Percentiles rank a stretch among this genome's conserved stretches.
phyloP scores from a whole-genome alignment of 768 basidiomycete genomes.

The Suillus discolor region DNA sequence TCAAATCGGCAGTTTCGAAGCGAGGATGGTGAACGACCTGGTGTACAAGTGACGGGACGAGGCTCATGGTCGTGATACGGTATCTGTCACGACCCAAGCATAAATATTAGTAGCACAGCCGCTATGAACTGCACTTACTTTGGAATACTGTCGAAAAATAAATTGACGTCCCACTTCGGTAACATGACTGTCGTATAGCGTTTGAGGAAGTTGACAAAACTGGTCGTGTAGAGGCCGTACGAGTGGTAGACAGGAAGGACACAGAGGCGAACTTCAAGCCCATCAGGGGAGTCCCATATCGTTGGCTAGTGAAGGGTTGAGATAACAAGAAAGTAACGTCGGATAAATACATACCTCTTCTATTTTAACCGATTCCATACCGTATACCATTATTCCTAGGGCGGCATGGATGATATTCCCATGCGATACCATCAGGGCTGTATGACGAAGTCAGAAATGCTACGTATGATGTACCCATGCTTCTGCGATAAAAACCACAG shows the following conservation, averaged over 20 bases:
- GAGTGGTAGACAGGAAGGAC: conserved; percentile 65
- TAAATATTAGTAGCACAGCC: background rate
- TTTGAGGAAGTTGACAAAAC: conserved; percentile 44
- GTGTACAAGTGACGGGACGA: conserved; percentile 60
- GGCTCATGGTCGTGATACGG: conserved; percentile 42
- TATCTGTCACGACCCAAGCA: conserved; percentile 40
- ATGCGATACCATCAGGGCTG: background rate
- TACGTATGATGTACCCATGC: background rate
- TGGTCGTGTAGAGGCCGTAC: conserved; percentile 53
- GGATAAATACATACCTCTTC: background rate
- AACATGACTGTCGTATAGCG: conserved; percentile 52
- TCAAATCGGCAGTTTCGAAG: conserved; percentile 48
- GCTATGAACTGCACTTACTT: conserved; percentile 40
- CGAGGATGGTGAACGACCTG: conserved; percentile 54
- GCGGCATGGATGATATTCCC: background rate
- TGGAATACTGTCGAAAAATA: conserved; percentile 50
- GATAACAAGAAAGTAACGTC: background rate
- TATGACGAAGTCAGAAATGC: background rate
- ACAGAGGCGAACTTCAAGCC: conserved; percentile 45
- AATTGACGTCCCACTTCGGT: conserved; percentile 54
- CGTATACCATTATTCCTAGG: background rate
- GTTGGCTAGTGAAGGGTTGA: conserved; percentile 32
- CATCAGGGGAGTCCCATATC: conserved; percentile 38
- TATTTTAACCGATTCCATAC: background rate
- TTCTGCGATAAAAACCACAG: background rate